Evolutionary conservation across 345 rosid species (phyloP).

Genomic region (Gossypioides kirkii): DNA sequence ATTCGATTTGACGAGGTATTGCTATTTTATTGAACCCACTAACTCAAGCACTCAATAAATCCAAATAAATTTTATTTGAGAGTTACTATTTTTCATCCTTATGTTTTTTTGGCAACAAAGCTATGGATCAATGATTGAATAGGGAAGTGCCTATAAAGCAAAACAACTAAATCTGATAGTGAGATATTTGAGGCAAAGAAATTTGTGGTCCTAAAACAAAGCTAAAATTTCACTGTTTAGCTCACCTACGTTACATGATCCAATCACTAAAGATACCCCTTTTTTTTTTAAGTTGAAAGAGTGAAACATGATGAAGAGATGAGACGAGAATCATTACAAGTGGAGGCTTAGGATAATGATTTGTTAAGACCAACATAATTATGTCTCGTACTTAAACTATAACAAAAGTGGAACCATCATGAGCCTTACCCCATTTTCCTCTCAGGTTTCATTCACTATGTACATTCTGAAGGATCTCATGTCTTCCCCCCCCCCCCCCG

Average conservation of each 20-base stretch:
- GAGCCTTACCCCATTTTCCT: slow-evolving; percentile 13
- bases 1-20: too few relatives aligned
- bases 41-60: too few relatives aligned
- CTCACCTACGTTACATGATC: slow-evolving; percentile 6
- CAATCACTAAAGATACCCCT: not conserved
- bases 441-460: not conserved
- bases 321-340: not conserved
- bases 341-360: slow-evolving; percentile 34
- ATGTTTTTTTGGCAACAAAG: not conserved
- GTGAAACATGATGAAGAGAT: slow-evolving; percentile 19
- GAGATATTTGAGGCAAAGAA: not conserved
- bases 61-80: too few relatives aligned
- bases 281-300: not conserved
- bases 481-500: not conserved
- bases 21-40: too few relatives aligned
- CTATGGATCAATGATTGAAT: slow-evolving; percentile 19
- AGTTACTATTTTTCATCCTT: not conserved
- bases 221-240: slow-evolving; percentile 4
- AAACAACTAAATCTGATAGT: not conserved
- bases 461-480: not conserved
- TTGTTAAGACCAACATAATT: slow-evolving; percentile 38
- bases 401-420: slow-evolving; percentile 20
- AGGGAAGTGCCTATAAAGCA: not conserved
- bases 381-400: slow-evolving; percentile 47
- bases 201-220: slow-evolving; percentile 12